These are phyloP conservation scores for Myriosclerotinia duriaeana DNA, from an alignment of 2,329 filamentous ascomycete genomes.

Conservation along the genomic window DNA sequence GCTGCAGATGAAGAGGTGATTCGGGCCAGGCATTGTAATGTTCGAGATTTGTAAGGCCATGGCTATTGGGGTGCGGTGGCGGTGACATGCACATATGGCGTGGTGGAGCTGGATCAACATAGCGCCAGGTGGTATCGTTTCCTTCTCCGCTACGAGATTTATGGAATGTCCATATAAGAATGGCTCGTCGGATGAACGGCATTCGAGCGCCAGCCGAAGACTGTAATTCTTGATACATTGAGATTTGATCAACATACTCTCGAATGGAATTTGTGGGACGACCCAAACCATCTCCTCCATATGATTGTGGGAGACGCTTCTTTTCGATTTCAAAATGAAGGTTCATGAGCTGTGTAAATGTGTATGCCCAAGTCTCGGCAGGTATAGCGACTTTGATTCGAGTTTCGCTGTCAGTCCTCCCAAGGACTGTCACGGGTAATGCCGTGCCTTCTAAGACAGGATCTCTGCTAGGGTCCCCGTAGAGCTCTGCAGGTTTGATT, in stretches of 20 bases:
- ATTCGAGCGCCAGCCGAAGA: slow-evolving; percentile 49
- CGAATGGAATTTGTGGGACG: slow-evolving; percentile 46
- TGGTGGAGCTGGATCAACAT: slow-evolving; percentile 45
- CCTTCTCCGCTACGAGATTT: slow-evolving; percentile 52
- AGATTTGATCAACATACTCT: slow-evolving; percentile 59
- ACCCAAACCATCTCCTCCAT: slow-evolving; percentile 41
- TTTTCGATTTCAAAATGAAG: slow-evolving; percentile 39
- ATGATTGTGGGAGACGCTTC: slow-evolving; percentile 46
- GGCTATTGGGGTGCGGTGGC: slow-evolving; percentile 28
- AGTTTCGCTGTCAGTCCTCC: slow-evolving; percentile 28
- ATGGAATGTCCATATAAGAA: slow-evolving; percentile 64
- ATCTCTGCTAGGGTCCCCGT: slow-evolving; percentile 40
- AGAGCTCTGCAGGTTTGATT: slow-evolving; percentile 52
- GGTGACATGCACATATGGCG: slow-evolving; percentile 37
- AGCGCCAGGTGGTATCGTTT: slow-evolving; percentile 59
- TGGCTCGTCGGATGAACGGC: slow-evolving; percentile 56
- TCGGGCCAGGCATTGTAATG: slow-evolving; percentile 54
- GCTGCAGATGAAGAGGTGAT: slow-evolving; percentile 31
- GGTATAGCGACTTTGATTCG: slow-evolving; percentile 38
- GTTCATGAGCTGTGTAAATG: slow-evolving; percentile 34
- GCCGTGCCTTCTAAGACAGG: slow-evolving; percentile 35
- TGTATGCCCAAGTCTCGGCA: slow-evolving; percentile 38
- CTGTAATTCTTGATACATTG: slow-evolving; percentile 68
- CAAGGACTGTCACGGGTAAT: slow-evolving; percentile 29
- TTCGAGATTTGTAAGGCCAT: slow-evolving; percentile 55